These are phyloP conservation scores for Sugiyamaella boreocaroliniensis DNA, from an alignment of 805 yeast genomes.

Conservation along the genomic window DNA sequence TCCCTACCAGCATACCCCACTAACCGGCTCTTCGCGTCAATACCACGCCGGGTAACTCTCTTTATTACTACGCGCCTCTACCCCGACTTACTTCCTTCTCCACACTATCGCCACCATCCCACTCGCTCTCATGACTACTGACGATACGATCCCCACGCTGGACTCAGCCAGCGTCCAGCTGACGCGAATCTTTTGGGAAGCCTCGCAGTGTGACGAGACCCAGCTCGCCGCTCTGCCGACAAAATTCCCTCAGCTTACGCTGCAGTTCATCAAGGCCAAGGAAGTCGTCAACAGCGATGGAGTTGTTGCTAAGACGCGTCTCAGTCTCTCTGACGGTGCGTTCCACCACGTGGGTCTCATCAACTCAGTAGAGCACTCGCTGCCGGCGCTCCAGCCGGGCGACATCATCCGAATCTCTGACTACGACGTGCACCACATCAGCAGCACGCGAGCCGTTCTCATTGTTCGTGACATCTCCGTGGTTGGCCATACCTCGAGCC, in stretches of 20 bases:
- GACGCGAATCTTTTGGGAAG: background rate
- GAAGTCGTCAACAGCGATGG: constrained; percentile 4
- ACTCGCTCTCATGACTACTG: background rate
- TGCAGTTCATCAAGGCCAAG: constrained; percentile 8
- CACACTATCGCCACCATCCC: background rate
- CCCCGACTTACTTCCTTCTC: background rate
- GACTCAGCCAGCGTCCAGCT: background rate
- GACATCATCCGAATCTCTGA: background rate
- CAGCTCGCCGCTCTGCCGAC: background rate
- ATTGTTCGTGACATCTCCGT: background rate
- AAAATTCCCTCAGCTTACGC: constrained; percentile 4
- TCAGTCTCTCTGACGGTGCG: constrained; percentile 5
- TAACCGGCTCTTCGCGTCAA: no score
- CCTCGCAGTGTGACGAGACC: background rate
- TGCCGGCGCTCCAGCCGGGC: constrained; percentile 2
- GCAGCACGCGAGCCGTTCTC: background rate
- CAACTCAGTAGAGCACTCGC: constrained; percentile 3
- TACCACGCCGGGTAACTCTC: background rate
- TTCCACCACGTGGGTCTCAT: constrained; percentile 1
- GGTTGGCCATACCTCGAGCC: background rate
- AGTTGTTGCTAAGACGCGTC: constrained; percentile 1
- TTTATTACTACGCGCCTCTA: background rate
- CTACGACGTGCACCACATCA: constrained; percentile 3
- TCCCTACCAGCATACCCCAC: no score
- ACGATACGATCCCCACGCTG: background rate